Evolutionary conservation across 1,284 basidiomycete species (phyloP).

Genomic region (Sanghuangporus baumii): DNA sequence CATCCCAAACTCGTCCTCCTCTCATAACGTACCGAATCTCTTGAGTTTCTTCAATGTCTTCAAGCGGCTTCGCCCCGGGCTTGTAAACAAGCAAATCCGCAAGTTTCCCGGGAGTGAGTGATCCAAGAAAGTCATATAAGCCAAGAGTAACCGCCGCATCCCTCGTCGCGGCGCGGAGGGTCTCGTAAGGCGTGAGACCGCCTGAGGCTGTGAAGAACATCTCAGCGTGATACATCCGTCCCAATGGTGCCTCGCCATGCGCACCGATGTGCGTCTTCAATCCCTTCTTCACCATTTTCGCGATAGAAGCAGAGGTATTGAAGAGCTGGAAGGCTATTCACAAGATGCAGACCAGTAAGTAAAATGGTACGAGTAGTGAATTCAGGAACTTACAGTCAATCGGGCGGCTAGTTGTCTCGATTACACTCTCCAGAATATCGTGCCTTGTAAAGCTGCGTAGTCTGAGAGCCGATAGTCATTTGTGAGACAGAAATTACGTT

Average conservation of each 20-base stretch:
- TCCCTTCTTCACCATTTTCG: constrained; percentile 60
- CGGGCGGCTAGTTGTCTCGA: constrained; percentile 57
- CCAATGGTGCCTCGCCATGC: constrained; percentile 69
- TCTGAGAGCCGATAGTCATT: constrained; percentile 29
- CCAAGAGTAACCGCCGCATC: constrained; percentile 61
- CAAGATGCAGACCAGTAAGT: background rate
- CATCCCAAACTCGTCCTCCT: constrained; percentile 64
- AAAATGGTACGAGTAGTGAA: background rate
- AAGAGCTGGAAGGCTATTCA: constrained; percentile 53
- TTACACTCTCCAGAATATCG: constrained; percentile 53
- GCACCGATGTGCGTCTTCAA: constrained; percentile 62
- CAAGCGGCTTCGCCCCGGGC: constrained; percentile 48
- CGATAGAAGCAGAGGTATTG: constrained; percentile 61
- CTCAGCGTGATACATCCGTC: constrained; percentile 70
- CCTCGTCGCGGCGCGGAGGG: constrained; percentile 58
- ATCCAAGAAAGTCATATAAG: constrained; percentile 53
- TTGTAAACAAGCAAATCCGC: constrained; percentile 65
- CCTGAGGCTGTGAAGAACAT: constrained; percentile 58
- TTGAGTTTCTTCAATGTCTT: constrained; percentile 43
- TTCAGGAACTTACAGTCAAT: constrained; percentile 40
- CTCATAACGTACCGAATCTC: constrained; percentile 50
- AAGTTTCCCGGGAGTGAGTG: constrained; percentile 56
- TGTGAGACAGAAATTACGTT: background rate
- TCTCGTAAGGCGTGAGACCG: constrained; percentile 48
- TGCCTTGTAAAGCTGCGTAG: constrained; percentile 58